Percentiles rank a stretch among this genome's conserved stretches.
phyloP scores from a whole-genome alignment of 129 eudicot genomes.

The Centaurea solstitialis region DNA sequence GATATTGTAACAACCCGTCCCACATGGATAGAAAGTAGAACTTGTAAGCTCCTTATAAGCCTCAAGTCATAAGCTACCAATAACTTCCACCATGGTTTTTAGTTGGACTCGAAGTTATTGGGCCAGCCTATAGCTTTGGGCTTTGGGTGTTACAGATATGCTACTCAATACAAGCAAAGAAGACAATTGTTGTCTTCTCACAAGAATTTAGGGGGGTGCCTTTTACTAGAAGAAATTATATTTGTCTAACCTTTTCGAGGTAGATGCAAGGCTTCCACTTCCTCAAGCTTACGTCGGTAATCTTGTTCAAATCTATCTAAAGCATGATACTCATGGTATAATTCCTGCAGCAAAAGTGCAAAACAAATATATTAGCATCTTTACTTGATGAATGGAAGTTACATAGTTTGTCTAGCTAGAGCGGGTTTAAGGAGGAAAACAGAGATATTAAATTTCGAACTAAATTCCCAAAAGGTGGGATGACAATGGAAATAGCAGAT shows the following conservation, averaged over 20 bases:
- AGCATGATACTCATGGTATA: constrained; percentile 86
- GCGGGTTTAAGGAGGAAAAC: background rate
- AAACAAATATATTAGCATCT: constrained; percentile 20
- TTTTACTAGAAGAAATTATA: background rate
- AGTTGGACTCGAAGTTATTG: no score
- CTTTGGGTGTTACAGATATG: no score
- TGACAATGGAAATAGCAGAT: background rate
- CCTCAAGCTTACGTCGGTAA: constrained; percentile 79
- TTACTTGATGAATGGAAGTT: background rate
- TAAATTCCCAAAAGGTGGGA: background rate
- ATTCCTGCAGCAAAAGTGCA: constrained; percentile 56
- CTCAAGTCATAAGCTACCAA: no score
- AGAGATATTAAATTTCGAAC: background rate
- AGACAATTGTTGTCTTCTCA: background rate
- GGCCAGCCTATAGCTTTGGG: no score
- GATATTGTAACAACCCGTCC: no score
- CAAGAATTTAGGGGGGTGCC: background rate
- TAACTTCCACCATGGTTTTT: no score
- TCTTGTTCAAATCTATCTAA: constrained; percentile 95
- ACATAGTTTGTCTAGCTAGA: background rate
- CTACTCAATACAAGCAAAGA: background rate
- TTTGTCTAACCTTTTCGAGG: constrained; percentile 78
- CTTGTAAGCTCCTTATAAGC: no score
- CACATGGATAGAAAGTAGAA: no score
- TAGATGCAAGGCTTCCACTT: constrained; percentile 76